These are phyloP conservation scores for Wickerhamomyces sp. DNA, from an alignment of 1,139 yeast genomes.

Conservation along the genomic window DNA sequence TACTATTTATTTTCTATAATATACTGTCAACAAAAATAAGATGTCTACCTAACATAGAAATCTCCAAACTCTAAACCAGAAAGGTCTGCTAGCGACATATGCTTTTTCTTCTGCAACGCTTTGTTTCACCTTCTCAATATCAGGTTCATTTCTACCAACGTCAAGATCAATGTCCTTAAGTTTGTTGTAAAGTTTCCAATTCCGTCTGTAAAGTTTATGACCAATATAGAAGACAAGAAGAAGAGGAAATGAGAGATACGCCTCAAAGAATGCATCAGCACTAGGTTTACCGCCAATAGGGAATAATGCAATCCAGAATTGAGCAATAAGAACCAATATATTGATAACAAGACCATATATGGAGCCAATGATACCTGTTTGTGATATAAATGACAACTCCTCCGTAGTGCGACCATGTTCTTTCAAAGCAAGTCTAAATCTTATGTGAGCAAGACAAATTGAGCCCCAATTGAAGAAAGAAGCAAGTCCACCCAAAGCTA, in stretches of 20 bases:
- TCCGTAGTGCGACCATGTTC: neutral
- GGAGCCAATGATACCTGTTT: neutral
- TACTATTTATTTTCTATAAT: too few species aligned
- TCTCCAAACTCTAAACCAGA: too few species aligned
- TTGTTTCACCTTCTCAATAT: neutral
- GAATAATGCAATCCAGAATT: too few species aligned
- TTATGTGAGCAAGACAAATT: neutral
- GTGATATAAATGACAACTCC: neutral
- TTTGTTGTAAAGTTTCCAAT: neutral
- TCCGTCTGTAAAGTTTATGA: neutral
- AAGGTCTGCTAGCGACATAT: too few species aligned
- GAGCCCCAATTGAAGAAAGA: neutral
- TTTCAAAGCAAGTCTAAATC: neutral
- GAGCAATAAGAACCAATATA: neutral
- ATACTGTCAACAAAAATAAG: too few species aligned
- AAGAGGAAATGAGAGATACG: too few species aligned
- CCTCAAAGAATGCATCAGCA: too few species aligned
- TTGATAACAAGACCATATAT: neutral
- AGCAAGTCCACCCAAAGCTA: neutral
- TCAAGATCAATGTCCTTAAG: neutral
- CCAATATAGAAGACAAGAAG: neutral
- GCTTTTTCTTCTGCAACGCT: neutral
- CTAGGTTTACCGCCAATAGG: too few species aligned
- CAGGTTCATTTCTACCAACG: neutral
- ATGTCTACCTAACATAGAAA: too few species aligned